Evolutionary conservation across 2,329 filamentous ascomycete genomes (phyloP).

Genomic region (Penicillium sclerotiorum): DNA sequence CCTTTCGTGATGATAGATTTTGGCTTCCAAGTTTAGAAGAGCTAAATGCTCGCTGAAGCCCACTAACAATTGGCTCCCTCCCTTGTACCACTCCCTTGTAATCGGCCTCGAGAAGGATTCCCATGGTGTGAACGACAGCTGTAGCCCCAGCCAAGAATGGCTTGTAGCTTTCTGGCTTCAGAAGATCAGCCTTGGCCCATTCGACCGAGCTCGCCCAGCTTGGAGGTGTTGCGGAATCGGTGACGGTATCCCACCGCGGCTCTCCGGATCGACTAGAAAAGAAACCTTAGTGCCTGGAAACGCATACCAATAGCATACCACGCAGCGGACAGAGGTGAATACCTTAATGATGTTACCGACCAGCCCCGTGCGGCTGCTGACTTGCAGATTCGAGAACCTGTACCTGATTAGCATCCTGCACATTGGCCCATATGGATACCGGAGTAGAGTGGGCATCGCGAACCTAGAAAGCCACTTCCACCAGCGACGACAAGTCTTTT

Average conservation of each 20-base stretch:
- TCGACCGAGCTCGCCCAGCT: slow-evolving; percentile 79
- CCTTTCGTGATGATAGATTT: slow-evolving; percentile 68
- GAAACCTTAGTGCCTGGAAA: slow-evolving; percentile 9
- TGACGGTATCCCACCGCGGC: slow-evolving; percentile 79
- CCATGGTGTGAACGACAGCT: slow-evolving; percentile 92
- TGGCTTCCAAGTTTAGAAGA: slow-evolving; percentile 62
- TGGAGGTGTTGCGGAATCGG: slow-evolving; percentile 70
- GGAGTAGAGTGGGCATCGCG: slow-evolving; percentile 28
- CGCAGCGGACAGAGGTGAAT: slow-evolving; percentile 2
- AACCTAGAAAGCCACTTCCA: slow-evolving; percentile 87
- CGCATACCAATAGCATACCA: background rate
- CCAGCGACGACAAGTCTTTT: slow-evolving; percentile 90
- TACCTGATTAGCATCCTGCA: slow-evolving; percentile 15
- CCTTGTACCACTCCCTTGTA: slow-evolving; percentile 92
- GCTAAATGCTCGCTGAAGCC: slow-evolving; percentile 77
- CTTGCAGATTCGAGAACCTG: slow-evolving; percentile 82
- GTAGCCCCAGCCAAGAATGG: slow-evolving; percentile 74
- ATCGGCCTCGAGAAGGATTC: slow-evolving; percentile 93
- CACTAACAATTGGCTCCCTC: slow-evolving; percentile 76
- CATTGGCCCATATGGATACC: background rate
- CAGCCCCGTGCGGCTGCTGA: slow-evolving; percentile 82
- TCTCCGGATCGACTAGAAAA: slow-evolving; percentile 77
- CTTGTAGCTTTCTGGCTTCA: slow-evolving; percentile 78
- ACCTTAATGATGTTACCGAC: slow-evolving; percentile 93
- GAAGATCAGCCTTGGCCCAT: slow-evolving; percentile 87